Base-by-base conservation (phyloP, 345 rosid species). In the Arabidopsis thaliana region DNA sequence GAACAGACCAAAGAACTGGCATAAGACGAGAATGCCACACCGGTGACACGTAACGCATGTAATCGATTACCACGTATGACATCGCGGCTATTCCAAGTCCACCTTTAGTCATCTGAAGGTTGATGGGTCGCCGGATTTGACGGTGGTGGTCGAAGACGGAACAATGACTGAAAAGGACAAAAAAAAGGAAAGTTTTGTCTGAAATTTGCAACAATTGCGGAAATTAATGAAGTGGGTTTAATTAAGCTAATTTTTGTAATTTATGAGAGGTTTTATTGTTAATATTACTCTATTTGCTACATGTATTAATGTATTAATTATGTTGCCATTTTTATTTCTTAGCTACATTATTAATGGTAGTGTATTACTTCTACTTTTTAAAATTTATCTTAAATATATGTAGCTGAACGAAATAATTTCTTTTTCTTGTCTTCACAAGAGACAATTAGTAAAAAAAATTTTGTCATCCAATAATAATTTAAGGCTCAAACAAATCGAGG, bases 31-130 rank as follows among this genome's bases (percentile, higher is more conserved):
- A 82, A 84, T 94, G 99, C 97, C 96, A 91, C 1, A 79, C 33
- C 4, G 95, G 91, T 5, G 96, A 91, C 37, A 88, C 74, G 84
- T 84, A 85, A 37, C 97, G 90, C 62, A 94, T 83, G 76, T 94
- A 94, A 80, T 94, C 97, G 13, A 94, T 78, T 53, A 86, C 87
- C 55, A 94, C 89, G 65, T 94, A 94, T 40, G 91, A 82, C 10
- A 92, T 73, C 38, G 99, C 97, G 28, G 92, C 97, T 64, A 85
- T 44, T 8, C 99, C 97, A 11, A 94, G 78, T 53, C 99, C 97
- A 6, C 90, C 86, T 72, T 79, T 42, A 53, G 74, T 14, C 74
- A 68, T 56, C 46, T 34, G 46, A 30, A 46, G 58, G 78, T 74
- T 74, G 80, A 45, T 49, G 69, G 69, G 71, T 76, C 65, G 80